Conservation (phyloP, 495 filamentous ascomycete species). For the Penicillium cosmopolitanum region DNA sequence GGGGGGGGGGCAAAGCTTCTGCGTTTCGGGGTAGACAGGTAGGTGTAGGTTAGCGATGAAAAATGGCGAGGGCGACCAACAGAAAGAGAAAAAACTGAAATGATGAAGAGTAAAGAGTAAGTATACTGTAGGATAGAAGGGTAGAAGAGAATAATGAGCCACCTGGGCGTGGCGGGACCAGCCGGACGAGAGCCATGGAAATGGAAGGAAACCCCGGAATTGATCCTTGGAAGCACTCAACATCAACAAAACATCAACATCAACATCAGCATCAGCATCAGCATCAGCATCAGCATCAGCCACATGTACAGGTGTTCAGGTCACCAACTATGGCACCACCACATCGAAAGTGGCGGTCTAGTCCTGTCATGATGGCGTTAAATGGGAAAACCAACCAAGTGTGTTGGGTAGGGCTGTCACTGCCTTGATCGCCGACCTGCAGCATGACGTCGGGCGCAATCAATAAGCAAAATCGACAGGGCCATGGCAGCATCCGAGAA, state of each 20-base stretch:
- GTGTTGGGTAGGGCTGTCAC: conserved; percentile 16
- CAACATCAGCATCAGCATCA: not conserved
- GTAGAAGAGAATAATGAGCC: not conserved
- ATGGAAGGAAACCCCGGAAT: conserved; percentile 1
- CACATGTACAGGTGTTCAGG: not conserved
- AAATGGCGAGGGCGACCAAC: too few species aligned
- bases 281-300: not conserved
- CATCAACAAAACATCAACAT: not conserved
- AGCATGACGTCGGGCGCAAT: conserved; percentile 25
- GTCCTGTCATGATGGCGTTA: not conserved
- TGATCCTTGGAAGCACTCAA: not conserved
- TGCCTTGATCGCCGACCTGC: conserved; percentile 20
- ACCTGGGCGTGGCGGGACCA: conserved; percentile 18
- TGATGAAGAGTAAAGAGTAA: too few species aligned
- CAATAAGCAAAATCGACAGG: conserved; percentile 3
- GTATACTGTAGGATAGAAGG: not conserved
- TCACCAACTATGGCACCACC: not conserved
- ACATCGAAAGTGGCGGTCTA: not conserved
- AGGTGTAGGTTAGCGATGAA: too few species aligned
- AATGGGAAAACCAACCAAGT: not conserved
- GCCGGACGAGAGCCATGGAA: conserved; percentile 29
- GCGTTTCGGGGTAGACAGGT: too few species aligned
- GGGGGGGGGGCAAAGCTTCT: not conserved
- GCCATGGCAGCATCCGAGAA: not conserved
- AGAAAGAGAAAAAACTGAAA: too few species aligned